These are phyloP conservation scores for Parathielavia hyrcaniae DNA, from an alignment of 495 filamentous ascomycete species.

Conservation along the genomic window DNA sequence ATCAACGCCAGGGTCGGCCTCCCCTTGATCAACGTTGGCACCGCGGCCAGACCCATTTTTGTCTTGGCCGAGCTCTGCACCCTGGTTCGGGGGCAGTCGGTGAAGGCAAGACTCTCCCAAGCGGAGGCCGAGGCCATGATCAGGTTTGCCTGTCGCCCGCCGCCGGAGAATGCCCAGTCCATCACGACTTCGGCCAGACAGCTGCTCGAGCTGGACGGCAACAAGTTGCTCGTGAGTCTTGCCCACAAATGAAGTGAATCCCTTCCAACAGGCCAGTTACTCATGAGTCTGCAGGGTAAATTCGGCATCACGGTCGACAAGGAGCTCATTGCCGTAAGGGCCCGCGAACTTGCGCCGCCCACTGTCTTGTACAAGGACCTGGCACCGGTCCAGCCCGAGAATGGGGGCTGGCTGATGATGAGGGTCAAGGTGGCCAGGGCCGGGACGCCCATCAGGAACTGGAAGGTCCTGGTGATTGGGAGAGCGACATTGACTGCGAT, in stretches of 20 bases:
- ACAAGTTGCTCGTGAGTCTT: slow-evolving; percentile 29
- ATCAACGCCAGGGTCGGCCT: slow-evolving; percentile 28
- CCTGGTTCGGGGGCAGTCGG: slow-evolving; percentile 60
- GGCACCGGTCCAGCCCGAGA: slow-evolving; percentile 8
- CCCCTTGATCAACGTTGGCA: slow-evolving; percentile 70
- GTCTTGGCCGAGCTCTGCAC: slow-evolving; percentile 60
- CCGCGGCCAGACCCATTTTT: slow-evolving; percentile 51
- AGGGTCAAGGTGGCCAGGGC: slow-evolving; percentile 29
- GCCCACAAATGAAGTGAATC: not conserved
- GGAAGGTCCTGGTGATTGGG: slow-evolving; percentile 28
- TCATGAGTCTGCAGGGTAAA: slow-evolving; percentile 18
- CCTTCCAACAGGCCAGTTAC: not conserved
- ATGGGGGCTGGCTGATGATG: slow-evolving; percentile 41
- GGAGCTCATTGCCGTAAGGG: slow-evolving; percentile 57
- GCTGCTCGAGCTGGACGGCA: slow-evolving; percentile 36
- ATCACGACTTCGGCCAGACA: slow-evolving; percentile 52
- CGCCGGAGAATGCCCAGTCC: slow-evolving; percentile 57
- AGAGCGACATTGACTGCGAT: not conserved
- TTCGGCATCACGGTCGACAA: slow-evolving; percentile 54
- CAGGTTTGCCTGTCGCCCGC: slow-evolving; percentile 59
- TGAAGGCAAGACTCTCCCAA: slow-evolving; percentile 48
- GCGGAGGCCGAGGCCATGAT: slow-evolving; percentile 61
- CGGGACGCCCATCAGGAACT: slow-evolving; percentile 29
- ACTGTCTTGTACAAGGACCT: slow-evolving; percentile 45
- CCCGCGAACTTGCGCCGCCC: slow-evolving; percentile 55